These are phyloP conservation scores for Suhomyces bolitotheri DNA, from an alignment of 1,139 yeast species.

Conservation along the genomic window DNA sequence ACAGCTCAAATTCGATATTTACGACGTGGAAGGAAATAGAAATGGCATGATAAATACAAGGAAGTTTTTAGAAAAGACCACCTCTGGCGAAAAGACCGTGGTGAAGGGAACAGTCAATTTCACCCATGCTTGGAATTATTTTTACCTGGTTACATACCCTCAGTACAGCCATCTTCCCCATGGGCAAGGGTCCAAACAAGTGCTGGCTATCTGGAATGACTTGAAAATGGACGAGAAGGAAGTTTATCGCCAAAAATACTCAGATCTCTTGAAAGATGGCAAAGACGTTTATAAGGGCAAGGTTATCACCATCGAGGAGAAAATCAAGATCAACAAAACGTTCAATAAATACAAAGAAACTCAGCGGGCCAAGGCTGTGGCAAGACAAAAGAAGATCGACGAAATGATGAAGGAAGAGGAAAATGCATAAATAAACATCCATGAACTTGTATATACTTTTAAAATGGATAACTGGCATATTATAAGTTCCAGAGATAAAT, in stretches of 20 bases:
- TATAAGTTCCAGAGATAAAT: too few species aligned
- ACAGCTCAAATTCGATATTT: slow-evolving; percentile 24
- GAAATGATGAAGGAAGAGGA: slow-evolving; percentile 5
- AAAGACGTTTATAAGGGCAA: slow-evolving; percentile 34
- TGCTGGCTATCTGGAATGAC: slow-evolving; percentile 29
- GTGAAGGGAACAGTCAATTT: slow-evolving; percentile 21
- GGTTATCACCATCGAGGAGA: slow-evolving; percentile 21
- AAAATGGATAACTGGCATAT: too few species aligned
- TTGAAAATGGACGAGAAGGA: slow-evolving; percentile 28
- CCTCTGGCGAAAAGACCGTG: slow-evolving; percentile 4
- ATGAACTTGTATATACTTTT: too few species aligned
- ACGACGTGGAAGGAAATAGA: slow-evolving; percentile 3
- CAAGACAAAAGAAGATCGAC: slow-evolving; percentile 10
- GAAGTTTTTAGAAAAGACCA: slow-evolving; percentile 7
- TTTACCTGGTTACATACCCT: slow-evolving; percentile 22
- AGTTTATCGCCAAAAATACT: slow-evolving; percentile 27
- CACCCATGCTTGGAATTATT: slow-evolving; percentile 41
- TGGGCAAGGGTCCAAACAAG: slow-evolving; percentile 14
- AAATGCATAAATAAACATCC: too few species aligned
- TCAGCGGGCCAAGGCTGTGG: slow-evolving; percentile 9
- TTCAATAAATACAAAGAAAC: slow-evolving; percentile 12
- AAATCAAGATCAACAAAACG: slow-evolving; percentile 10
- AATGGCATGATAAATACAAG: slow-evolving; percentile 1
- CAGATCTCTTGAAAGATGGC: slow-evolving; percentile 30
- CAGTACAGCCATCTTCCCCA: slow-evolving; percentile 14